phyloP scores from a whole-genome alignment of 371 early-diverging fungal genomes.

The Mucor velutinosus region DNA sequence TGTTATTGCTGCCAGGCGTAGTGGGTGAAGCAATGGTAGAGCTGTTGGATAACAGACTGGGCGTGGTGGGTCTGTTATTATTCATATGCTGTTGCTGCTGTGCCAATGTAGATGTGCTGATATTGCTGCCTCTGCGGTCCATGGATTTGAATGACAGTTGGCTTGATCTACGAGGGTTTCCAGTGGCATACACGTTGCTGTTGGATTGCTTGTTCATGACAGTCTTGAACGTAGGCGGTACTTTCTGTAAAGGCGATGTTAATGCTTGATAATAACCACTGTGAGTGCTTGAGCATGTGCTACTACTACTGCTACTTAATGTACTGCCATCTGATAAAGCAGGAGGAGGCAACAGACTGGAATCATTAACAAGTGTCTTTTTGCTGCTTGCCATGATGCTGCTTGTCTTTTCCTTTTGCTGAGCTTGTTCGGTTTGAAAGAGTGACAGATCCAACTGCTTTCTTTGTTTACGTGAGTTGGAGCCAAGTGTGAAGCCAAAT shows the following conservation, averaged over 20 bases:
- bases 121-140: conserved; percentile 35
- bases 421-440: conserved; percentile 22
- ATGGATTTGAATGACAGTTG: conserved; percentile 39
- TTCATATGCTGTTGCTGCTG: conserved; percentile 1
- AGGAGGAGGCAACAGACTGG: conserved; percentile 25
- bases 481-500: conserved; percentile 38
- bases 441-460: conserved; percentile 45
- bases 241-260: not conserved
- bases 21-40: conserved; percentile 32
- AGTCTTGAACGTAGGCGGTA: conserved; percentile 13
- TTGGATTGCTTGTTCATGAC: conserved; percentile 3
- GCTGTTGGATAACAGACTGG: conserved; percentile 41
- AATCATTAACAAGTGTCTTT: conserved; percentile 3
- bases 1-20: not conserved
- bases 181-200: conserved; percentile 5
- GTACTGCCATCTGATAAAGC: conserved; percentile 47
- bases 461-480: conserved; percentile 32
- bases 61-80: conserved; percentile 31
- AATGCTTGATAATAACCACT: conserved; percentile 4
- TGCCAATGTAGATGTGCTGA: conserved; percentile 15
- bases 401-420: not conserved
- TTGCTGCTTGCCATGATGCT: not conserved
- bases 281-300: conserved; percentile 22
- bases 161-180: conserved; percentile 27
- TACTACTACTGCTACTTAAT: conserved; percentile 43